A percentile compares a stretch with the other conserved stretches of the same genome.
phyloP scores from a whole-genome alignment of 1,284 basidiomycete species.

The Naganishia albida region DNA sequence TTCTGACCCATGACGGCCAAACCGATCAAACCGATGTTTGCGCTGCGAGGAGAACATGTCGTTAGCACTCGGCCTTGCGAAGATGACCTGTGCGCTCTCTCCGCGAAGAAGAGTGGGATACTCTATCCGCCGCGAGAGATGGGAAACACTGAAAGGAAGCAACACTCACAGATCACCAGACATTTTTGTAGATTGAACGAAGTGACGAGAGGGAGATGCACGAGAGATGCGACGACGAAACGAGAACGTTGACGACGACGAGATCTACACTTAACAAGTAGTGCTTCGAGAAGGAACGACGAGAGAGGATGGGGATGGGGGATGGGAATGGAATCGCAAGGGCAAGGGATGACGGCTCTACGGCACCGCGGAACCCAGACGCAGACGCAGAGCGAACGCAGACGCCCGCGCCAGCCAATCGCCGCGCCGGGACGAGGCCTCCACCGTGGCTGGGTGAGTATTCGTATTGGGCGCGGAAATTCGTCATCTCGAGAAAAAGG shows the following conservation, averaged over 20 bases:
- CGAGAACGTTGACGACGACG: background rate
- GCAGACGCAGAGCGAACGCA: too few relatives aligned
- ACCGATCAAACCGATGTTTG: slow-evolving; percentile 53
- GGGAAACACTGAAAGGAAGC: background rate
- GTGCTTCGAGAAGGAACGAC: slow-evolving; percentile 14
- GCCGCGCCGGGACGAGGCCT: too few relatives aligned
- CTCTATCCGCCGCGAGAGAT: too few relatives aligned
- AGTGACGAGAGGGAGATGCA: background rate
- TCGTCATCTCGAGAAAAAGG: too few relatives aligned
- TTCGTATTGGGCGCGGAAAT: too few relatives aligned
- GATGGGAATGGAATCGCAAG: too few relatives aligned
- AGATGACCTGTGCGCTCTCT: background rate
- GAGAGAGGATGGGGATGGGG: background rate
- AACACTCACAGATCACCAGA: slow-evolving; percentile 24
- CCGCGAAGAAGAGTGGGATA: too few relatives aligned
- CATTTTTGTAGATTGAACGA: slow-evolving; percentile 24
- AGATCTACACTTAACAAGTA: background rate
- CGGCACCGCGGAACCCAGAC: background rate
- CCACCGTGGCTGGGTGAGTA: too few relatives aligned
- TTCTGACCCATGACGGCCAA: slow-evolving; percentile 35
- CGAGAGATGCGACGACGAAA: background rate
- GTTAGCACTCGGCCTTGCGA: slow-evolving; percentile 4
- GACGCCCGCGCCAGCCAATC: too few relatives aligned
- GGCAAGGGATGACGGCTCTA: slow-evolving; percentile 19
- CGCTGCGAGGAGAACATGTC: slow-evolving; percentile 38